phyloP scores from a whole-genome alignment of 2,329 filamentous ascomycete genomes.

The Colletotrichum lentis region DNA sequence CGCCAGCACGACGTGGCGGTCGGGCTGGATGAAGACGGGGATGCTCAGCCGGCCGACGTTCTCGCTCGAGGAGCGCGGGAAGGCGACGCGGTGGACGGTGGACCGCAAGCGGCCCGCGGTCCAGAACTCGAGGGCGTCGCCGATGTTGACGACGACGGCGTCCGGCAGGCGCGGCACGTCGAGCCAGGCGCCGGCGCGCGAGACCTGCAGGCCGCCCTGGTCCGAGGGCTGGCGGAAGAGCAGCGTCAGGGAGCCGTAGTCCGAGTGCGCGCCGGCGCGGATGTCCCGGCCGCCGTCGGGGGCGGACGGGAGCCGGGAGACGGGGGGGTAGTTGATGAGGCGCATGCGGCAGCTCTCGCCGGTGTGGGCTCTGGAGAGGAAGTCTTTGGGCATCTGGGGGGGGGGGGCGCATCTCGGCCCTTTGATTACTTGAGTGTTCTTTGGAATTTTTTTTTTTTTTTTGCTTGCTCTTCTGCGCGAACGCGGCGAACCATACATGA shows the following conservation, averaged over 20 bases:
- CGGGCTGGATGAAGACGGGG: conserved; percentile 37
- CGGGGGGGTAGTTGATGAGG: conserved; percentile 68
- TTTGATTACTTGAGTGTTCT: neutral
- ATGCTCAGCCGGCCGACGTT: conserved; percentile 37
- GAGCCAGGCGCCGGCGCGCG: conserved; percentile 66
- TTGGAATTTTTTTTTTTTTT: no score
- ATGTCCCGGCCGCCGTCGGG: conserved; percentile 61
- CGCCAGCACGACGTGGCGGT: conserved; percentile 32
- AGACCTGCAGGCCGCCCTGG: conserved; percentile 87
- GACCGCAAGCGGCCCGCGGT: conserved; percentile 86
- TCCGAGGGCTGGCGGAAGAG: conserved; percentile 79
- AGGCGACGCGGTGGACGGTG: conserved; percentile 89
- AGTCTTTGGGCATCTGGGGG: conserved; percentile 52
- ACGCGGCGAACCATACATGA: neutral
- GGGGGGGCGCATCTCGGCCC: conserved; percentile 3
- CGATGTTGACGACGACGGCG: conserved; percentile 79
- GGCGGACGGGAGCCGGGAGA: conserved; percentile 72
- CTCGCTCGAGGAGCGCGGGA: conserved; percentile 51
- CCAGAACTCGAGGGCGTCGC: conserved; percentile 81
- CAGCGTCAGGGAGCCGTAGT: conserved; percentile 78
- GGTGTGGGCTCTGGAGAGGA: conserved; percentile 63
- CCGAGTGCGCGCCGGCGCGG: conserved; percentile 89
- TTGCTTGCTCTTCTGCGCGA: neutral
- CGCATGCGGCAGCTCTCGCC: conserved; percentile 48
- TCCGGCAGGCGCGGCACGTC: conserved; percentile 35